Evolutionary conservation across 225 moss, liverwort and hornwort species (phyloP), one percentile per base, ranked within the genome.

Genomic region (Physcomitrium patens): DNA sequence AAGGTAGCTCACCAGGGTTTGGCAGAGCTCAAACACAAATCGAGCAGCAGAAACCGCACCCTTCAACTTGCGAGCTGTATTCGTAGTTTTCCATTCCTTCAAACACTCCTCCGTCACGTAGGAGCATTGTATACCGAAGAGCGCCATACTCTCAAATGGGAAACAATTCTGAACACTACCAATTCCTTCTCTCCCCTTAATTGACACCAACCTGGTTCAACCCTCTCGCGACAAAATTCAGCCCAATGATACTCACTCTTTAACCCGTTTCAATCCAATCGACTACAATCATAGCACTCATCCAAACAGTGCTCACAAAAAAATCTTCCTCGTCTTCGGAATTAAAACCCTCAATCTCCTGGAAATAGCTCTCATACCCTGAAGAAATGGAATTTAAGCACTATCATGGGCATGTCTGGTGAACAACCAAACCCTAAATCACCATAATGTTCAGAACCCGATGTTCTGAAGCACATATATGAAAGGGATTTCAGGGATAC

Each of bases 1-100:
- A 74, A 2, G 24, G 49, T 60, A 70, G 22, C 77, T 80, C 77
- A 97, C 94, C 94, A 97, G 81, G 58, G 86, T 97, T 85, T 92
- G 94, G 74, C 91, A 97, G 51, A 97, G 92, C 86, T 97, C 97
- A 58, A 93, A 93, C 1, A 95, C 79, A 54, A 99, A 95, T 24
- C 94, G 87, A 41, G 86, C 83, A 47, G 91, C 70, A 43, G 81
- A 43, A 27, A 95, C 89, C 46, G 60, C 82, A 44, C 79, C 52
- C 41, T 64, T 78, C 2, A 94, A 64, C 90, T 91, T 97, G 65
- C 96, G 94, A 55, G 94, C 91, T 42, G 80, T 72, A 67, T 90
- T 97, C 18, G 89, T 90, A 64, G 81, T 70, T 80, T 89, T 97
- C 94, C 94, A 97, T 78, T 97, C 96, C 67, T 86, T 89, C 44